Evolutionary conservation across 2,329 filamentous ascomycete genomes (phyloP), one percentile per base, ranked within the genome.

Genomic region (Sporothrix mexicana): DNA sequence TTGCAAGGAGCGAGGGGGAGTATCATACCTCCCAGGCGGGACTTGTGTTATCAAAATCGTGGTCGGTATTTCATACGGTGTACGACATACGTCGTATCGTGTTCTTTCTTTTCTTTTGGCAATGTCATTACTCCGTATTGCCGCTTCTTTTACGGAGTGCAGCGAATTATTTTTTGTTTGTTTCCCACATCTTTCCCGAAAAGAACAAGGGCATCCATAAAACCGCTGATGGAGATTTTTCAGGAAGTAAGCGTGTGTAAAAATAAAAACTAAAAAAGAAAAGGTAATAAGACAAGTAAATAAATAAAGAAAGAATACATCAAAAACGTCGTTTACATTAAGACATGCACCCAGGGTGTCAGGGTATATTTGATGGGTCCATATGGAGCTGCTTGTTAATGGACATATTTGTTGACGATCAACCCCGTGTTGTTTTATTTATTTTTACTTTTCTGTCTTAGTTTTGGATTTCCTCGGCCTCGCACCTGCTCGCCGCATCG

Each of bases 11-110:
- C 2, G 36, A 17, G 30, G 36, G 13, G 36, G 55, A 3, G 15
- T 15, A 7, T 7, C 36, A n/a, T 59, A 59, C 25, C 55, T n/a
- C 25, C 10, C 13, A 59, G 55, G 55, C 55, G 25, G 55, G 25
- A n/a, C 55, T 57, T 59, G 55, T 25, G 55, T 59, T 41, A 17
- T 36, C 55, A 25, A 59, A 36, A 41, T 59, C 36, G 23, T 59
- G 23, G 25, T 59, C 30, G 66, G 45, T 47, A 36, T 17, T 3
- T 17, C 15, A 23, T 62, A 30, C 5, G 45, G n/a, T 47, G 17
- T 45, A 62, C 55, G n/a, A 36, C 23, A 23, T 59, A 9, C 45
- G 2, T 13, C 47, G 47, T 51, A 15, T 55, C 20, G 51, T 23
- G 20, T 23, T 55, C 20, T 55, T 12, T 55, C 51, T 55, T 36